Base-by-base conservation (phyloP, 371 early-diverging fungal genomes). In the Phascolomyces articulosus region DNA sequence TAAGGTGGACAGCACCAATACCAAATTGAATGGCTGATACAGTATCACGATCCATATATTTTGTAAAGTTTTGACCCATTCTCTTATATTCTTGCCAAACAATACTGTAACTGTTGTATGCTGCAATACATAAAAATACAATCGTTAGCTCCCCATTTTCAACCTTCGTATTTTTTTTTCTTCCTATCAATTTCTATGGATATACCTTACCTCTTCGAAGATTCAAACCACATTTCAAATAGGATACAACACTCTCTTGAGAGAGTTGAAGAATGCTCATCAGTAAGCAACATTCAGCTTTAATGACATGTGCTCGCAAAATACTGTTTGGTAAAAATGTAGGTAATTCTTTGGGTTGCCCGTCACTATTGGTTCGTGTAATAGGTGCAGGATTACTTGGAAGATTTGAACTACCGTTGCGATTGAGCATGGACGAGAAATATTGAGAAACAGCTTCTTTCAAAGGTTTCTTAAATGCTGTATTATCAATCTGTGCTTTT, bases 181-280 rank as follows among this genome's bases (percentile, higher is more conserved):
- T n/a, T n/a, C n/a, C n/a, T n/a, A 31, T 31, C 9, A 44, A 20
- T 13, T 31, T 20, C 40, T 23, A 49, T 6, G 13, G 23, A 4
- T 23, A 49, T 20, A 31, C 3, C 24, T 26, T 80, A 88, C 89
- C 89, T 84, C 83, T 73, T 62, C 86, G 76, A 29, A 89, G 61
- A 64, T 87, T 85, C 13, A 89, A 58, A 1, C 86, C 89, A 51
- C 85, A 85, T 69, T 83, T 85, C 18, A 87, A 64, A 59, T 86
- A 89, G 13, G 81, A 77, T 23, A 82, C 66, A 6, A 85, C 71
- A 49, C 77, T 85, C 63, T 87, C 87, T 63, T 86, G 87, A n/a
- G 82, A 73, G 60, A 89, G 71, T 55, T 86, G 75, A 57, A 87
- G 72, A 34, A 86, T 72, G 2, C 84, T 79, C 27, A 83, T 87